A percentile compares a stretch with the other conserved stretches of the same genome.
Conservation (phyloP, 2,329 filamentous ascomycete species). For the Grosmannia huntii region DNA sequence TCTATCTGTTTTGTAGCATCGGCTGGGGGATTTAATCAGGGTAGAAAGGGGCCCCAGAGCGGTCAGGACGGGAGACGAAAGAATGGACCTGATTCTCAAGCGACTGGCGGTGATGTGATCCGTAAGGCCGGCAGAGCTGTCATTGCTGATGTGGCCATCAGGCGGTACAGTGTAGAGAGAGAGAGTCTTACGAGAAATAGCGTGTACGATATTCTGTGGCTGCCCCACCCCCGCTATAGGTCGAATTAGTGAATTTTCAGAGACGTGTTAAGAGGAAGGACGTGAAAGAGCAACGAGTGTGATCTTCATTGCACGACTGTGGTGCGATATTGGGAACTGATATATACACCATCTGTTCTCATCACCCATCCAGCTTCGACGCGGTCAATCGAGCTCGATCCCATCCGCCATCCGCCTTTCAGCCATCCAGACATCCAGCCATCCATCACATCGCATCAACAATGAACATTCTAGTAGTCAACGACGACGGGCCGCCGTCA, state of each 20-base stretch:
- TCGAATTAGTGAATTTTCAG: neutral
- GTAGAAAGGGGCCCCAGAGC: neutral
- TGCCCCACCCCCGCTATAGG: neutral
- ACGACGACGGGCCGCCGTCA: slow-evolving; percentile 73
- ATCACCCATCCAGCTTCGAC: too few relatives aligned
- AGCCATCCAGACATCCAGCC: too few relatives aligned
- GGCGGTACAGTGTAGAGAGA: too few relatives aligned
- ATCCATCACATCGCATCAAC: neutral
- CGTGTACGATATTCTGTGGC: neutral
- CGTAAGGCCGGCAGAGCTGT: too few relatives aligned
- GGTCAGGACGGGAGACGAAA: neutral
- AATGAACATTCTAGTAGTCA: slow-evolving; percentile 56
- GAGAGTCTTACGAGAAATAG: neutral
- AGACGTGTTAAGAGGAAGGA: neutral
- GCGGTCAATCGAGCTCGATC: too few relatives aligned
- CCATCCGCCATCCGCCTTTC: too few relatives aligned
- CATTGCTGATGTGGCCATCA: neutral
- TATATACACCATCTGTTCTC: too few relatives aligned
- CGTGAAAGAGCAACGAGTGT: neutral
- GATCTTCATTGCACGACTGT: too few relatives aligned
- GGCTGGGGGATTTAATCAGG: neutral
- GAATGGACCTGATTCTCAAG: neutral
- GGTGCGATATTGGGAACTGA: too few relatives aligned
- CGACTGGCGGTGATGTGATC: neutral
- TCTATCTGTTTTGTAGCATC: neutral